Conservation (phyloP, 768 basidiomycete genomes). For the Termitomyces sp. region DNA sequence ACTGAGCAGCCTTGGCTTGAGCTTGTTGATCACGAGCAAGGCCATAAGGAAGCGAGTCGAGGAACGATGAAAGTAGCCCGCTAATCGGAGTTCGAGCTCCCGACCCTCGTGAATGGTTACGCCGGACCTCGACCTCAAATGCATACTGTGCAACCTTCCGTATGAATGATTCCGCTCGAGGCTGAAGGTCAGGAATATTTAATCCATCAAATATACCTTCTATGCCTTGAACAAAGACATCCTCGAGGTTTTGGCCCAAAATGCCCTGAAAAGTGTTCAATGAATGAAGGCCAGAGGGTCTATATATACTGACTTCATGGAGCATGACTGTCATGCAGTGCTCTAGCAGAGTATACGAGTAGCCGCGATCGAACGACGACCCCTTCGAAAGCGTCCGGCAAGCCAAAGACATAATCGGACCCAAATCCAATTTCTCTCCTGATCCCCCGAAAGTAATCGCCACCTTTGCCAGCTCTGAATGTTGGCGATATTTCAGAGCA, state of each 20-base stretch:
- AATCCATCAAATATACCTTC: conserved; percentile 80
- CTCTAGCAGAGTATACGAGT: conserved; percentile 71
- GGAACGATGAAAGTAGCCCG: conserved; percentile 59
- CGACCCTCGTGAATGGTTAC: conserved; percentile 50
- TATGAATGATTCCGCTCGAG: conserved; percentile 68
- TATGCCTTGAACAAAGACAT: conserved; percentile 64
- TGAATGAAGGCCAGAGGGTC: conserved; percentile 1
- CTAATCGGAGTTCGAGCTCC: conserved; percentile 54
- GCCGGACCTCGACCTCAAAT: conserved; percentile 72
- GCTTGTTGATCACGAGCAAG: conserved; percentile 63
- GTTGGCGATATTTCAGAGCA: conserved; percentile 63
- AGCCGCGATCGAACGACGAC: conserved; percentile 44
- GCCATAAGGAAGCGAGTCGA: conserved; percentile 80
- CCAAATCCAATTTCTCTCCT: conserved; percentile 60
- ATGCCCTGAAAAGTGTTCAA: conserved; percentile 48
- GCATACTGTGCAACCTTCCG: conserved; percentile 66
- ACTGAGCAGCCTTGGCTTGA: conserved; percentile 58
- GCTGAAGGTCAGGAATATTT: conserved; percentile 64
- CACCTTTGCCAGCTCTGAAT: conserved; percentile 68
- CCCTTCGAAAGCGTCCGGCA: conserved; percentile 55
- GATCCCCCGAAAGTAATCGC: conserved; percentile 73
- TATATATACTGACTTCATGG: conserved; percentile 56
- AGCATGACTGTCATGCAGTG: conserved; percentile 67
- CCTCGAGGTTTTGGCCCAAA: conserved; percentile 68
- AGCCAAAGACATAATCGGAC: conserved; percentile 64